These are phyloP conservation scores for Hsuehochloa calcarea DNA, from an alignment of 176 grass and related monocot genomes.

Conservation along the genomic window DNA sequence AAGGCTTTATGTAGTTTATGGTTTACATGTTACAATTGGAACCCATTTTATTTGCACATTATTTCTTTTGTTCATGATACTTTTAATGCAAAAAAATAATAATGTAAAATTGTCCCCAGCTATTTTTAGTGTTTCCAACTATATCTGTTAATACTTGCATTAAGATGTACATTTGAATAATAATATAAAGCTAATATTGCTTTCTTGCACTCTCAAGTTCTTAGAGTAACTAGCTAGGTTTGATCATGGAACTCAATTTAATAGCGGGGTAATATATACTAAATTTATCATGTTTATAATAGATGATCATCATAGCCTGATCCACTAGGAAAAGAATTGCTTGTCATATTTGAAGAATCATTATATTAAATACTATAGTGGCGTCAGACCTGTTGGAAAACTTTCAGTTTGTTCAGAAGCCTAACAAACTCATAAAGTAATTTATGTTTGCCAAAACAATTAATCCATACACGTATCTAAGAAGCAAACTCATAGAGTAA, in stretches of 20 bases:
- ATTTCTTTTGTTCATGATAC: not conserved
- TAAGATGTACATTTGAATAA: not conserved
- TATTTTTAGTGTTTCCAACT: not conserved
- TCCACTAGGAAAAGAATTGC: not conserved
- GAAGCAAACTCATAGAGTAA: not conserved
- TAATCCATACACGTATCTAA: not conserved
- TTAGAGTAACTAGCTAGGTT: not conserved
- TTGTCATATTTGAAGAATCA: not conserved
- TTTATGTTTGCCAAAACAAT: not conserved
- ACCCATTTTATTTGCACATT: not conserved
- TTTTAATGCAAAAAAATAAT: not conserved
- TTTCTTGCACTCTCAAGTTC: not conserved
- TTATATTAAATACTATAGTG: not conserved
- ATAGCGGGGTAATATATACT: not conserved
- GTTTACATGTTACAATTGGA: not conserved
- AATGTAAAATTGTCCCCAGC: not conserved
- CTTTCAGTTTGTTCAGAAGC: not conserved
- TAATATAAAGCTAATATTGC: not conserved
- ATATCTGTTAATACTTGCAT: not conserved
- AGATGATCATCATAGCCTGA: not conserved
- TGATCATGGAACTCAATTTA: not conserved
- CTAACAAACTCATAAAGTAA: not conserved
- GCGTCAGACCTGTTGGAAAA: not conserved
- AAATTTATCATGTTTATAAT: not conserved
- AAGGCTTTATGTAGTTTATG: not conserved